phyloP scores from a whole-genome alignment of 1,284 basidiomycete species.

The Ceratobasidium sp. region DNA sequence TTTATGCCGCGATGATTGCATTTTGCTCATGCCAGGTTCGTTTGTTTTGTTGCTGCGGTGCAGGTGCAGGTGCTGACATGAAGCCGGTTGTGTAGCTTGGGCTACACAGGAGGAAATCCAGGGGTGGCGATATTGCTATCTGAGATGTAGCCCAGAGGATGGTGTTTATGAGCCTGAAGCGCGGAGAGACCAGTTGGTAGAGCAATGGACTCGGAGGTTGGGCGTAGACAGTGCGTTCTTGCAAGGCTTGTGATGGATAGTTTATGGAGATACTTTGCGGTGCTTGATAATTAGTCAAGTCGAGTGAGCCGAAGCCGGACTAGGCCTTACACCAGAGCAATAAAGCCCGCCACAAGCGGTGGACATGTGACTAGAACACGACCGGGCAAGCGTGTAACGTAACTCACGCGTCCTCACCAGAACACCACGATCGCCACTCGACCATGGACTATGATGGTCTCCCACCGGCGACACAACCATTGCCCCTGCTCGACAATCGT shows the following conservation, averaged over 20 bases:
- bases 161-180: no score
- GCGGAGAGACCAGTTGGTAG: no score
- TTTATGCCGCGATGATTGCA: conserved; percentile 56
- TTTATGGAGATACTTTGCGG: no score
- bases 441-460: conserved; percentile 31
- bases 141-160: no score
- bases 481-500: conserved; percentile 23
- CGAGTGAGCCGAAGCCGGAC: no score
- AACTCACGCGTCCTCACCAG: conserved; percentile 34
- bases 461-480: conserved; percentile 16
- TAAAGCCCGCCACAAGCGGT: conserved; percentile 2
- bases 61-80: background rate
- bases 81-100: background rate
- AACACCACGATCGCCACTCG: conserved; percentile 2
- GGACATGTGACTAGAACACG: conserved; percentile 1
- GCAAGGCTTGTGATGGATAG: background rate
- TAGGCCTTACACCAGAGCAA: no score
- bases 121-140: conserved; percentile 29
- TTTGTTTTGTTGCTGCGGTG: conserved; percentile 1
- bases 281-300: no score
- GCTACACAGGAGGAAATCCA: conserved; percentile 20
- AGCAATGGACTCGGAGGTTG: background rate
- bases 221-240: conserved; percentile 12
- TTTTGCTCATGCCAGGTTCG: conserved; percentile 59
- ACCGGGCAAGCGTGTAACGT: conserved; percentile 14